Evolutionary conservation across 1,284 basidiomycete species (phyloP).

Genomic region (Meira miltonrushii): DNA sequence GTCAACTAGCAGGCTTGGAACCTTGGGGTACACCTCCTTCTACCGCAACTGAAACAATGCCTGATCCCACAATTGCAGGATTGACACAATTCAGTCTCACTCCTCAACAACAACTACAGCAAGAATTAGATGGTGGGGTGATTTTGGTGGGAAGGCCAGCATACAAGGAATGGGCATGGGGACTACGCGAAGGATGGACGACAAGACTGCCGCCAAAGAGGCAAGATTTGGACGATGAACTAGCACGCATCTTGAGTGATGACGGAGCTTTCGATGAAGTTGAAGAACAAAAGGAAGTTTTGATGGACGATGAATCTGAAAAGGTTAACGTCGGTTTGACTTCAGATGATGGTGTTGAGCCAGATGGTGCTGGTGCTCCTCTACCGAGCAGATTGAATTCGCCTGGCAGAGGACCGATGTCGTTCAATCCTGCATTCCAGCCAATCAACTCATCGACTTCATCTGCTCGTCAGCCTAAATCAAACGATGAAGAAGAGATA

Average conservation of each 20-base stretch:
- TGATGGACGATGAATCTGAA: conserved; percentile 23
- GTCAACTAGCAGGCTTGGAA: conserved; percentile 47
- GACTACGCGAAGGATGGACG: conserved; percentile 77
- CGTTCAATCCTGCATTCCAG: conserved; percentile 5
- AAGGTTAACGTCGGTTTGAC: conserved; percentile 12
- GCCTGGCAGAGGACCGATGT: not conserved
- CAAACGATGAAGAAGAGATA: conserved; percentile 14
- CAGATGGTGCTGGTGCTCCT: conserved; percentile 20
- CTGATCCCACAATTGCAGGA: conserved; percentile 19
- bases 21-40: conserved; percentile 27
- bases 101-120: conserved; percentile 60
- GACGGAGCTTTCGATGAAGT: conserved; percentile 75
- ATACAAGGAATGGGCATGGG: conserved; percentile 89
- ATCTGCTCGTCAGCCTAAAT: not conserved
- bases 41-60: conserved; percentile 1
- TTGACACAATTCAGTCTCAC: conserved; percentile 63
- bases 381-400: not conserved
- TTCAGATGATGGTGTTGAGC: conserved; percentile 21
- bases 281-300: conserved; percentile 14
- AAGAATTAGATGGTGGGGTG: conserved; percentile 73
- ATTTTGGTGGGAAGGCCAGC: conserved; percentile 84
- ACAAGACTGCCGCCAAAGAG: conserved; percentile 57
- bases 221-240: conserved; percentile 63
- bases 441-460: not conserved
- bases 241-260: conserved; percentile 65